phyloP scores from a whole-genome alignment of 257 asterid species.

The Solanum habrochaites region DNA sequence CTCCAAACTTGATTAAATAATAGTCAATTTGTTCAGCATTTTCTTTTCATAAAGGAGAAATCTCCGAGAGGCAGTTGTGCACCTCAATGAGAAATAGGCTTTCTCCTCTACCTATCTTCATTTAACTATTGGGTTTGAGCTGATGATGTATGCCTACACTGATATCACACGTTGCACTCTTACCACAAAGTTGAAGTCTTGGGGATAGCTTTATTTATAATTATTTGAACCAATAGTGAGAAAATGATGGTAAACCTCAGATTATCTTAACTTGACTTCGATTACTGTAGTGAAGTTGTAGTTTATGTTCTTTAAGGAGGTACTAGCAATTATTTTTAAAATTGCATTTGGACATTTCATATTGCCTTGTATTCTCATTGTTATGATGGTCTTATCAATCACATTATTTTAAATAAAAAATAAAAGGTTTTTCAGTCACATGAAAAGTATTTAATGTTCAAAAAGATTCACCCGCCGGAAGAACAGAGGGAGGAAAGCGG shows the following conservation, averaged over 20 bases:
- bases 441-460: not conserved
- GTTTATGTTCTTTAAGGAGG: not conserved
- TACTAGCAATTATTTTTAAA: not conserved
- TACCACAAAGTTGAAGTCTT: not conserved
- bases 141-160: not conserved
- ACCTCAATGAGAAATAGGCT: not conserved
- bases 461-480: not conserved
- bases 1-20: conserved; percentile 1
- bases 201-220: not conserved
- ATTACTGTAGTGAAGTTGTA: not conserved
- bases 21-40: not conserved
- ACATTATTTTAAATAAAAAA: not conserved
- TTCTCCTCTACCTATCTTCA: not conserved
- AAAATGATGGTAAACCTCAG: not conserved
- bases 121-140: not conserved
- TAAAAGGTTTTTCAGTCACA: not conserved
- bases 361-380: not conserved
- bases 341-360: not conserved
- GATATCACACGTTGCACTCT: not conserved
- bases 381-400: not conserved
- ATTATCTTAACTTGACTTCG: not conserved
- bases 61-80: not conserved
- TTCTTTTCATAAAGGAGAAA: not conserved
- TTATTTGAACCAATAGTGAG: not conserved
- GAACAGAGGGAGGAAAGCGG: not conserved